Base-by-base conservation (phyloP, 2,329 filamentous ascomycete species). In the Beauveria brongniartii region DNA sequence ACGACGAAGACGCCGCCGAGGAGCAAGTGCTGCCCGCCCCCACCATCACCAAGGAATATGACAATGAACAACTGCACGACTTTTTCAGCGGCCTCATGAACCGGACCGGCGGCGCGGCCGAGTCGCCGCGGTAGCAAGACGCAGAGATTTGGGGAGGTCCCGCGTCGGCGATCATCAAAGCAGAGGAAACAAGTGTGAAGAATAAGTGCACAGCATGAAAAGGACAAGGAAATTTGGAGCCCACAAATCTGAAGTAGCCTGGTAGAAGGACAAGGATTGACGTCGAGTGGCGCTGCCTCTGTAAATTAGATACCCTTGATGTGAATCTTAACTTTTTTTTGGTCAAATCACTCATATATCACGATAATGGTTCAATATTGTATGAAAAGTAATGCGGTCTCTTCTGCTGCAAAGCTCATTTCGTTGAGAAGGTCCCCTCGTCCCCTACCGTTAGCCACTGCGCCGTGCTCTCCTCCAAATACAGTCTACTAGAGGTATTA, bases 11-110 rank as follows among this genome's bases (percentile, higher is more conserved):
- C 5, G 72, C 73, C 37, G 69, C 76, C 3, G 75, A 65, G 61
- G 65, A 69, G 3, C 74, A 78, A 41, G 69, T 72, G 16, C 66
- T 74, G 30, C 69, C 73, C 41, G 70, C 72, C 5, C 51, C 40
- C 61, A 56, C 26, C 26, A 77, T 82, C 68, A 76, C 71, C 48
- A 75, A 75, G 66, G 71, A 75, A 9, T 74, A 69, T 61, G 73
- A 85, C 69, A 83, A 80, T 48, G 82, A 84, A 63, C 80, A 82
- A 65, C 71, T 85, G 58, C 79, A 83, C 64, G 82, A 78, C 64
- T 86, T 86, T 72, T 86, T 86, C 66, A 78, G 78, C 61, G 80
- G 79, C 40, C 70, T 86, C 63, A 84, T 85, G 81, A 84, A 83
- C 66, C 77, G 80, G 64, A 80, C 81, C 55, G 70, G 65, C 14